A percentile compares a stretch with the other conserved stretches of the same genome.
Evolutionary conservation across 2,329 filamentous ascomycete genomes (phyloP).

Genomic region (Pseudogymnoascus sp.): DNA sequence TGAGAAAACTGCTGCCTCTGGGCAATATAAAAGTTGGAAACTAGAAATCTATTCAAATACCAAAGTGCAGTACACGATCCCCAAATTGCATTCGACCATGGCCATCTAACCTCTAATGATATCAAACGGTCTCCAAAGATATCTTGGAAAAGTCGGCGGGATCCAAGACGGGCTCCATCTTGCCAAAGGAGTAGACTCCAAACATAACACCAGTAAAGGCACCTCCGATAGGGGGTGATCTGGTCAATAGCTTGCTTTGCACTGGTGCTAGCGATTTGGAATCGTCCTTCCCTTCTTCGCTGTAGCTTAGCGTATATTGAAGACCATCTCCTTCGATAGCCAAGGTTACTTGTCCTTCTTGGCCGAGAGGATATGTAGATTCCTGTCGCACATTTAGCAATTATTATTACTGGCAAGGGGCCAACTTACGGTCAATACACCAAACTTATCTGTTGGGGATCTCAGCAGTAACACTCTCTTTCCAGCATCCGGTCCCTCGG

Average conservation of each 20-base stretch:
- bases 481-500: neutral
- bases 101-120: neutral
- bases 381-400: neutral
- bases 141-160: conserved; percentile 13
- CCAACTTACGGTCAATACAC: neutral
- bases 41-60: neutral
- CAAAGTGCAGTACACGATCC: neutral
- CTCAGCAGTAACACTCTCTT: neutral
- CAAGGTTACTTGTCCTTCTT: neutral
- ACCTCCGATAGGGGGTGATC: conserved; percentile 14
- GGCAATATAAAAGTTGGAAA: neutral
- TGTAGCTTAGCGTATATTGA: conserved; percentile 1
- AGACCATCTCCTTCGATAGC: conserved; percentile 3
- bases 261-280: neutral
- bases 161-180: conserved; percentile 16
- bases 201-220: conserved; percentile 17
- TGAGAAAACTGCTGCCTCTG: neutral
- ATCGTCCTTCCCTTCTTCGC: neutral
- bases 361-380: neutral
- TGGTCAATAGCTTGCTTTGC: conserved; percentile 11
- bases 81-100: neutral
- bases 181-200: conserved; percentile 15
- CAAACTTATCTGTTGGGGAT: neutral
- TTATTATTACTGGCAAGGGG: neutral
- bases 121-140: neutral